Conservation (phyloP, 208 protist species). For the Leptomonas pyrrhocoris region DNA sequence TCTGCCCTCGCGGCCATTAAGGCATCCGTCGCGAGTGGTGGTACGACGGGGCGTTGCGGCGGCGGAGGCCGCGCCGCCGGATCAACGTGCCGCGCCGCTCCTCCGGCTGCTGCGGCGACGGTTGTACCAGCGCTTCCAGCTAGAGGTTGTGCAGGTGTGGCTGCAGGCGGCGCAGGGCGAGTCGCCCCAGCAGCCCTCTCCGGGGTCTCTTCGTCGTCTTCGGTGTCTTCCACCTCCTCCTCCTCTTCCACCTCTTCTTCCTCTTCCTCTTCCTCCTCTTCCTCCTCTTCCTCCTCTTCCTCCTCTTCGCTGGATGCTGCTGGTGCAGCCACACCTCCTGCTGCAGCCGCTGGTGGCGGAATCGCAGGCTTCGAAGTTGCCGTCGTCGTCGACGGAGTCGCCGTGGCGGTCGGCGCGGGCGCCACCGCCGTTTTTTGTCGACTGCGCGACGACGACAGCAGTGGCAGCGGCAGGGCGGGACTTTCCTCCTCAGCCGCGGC, state of each 20-base stretch:
- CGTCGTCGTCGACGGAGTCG: not conserved
- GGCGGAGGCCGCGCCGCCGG: not conserved
- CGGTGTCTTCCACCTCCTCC: slow-evolving; percentile 26
- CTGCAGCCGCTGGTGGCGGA: not conserved
- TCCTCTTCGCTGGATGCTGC: slow-evolving; percentile 1
- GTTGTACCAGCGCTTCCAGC: not conserved
- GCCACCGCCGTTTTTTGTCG: not conserved
- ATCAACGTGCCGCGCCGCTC: not conserved
- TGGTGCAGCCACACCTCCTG: not conserved
- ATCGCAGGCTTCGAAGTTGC: not conserved
- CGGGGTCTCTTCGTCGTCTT: slow-evolving; percentile 14
- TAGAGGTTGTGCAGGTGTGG: not conserved
- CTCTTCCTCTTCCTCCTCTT: slow-evolving; percentile 11
- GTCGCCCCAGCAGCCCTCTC: not conserved
- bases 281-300: slow-evolving; percentile 2
- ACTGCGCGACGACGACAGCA: slow-evolving; percentile 18
- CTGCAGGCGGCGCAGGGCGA: not conserved
- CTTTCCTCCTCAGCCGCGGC: not conserved
- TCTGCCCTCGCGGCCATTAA: not conserved
- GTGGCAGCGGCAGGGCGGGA: slow-evolving; percentile 14
- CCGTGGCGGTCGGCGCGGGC: not conserved
- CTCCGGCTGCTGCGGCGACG: not conserved
- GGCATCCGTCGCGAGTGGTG: slow-evolving; percentile 4
- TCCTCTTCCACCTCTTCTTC: slow-evolving; percentile 15
- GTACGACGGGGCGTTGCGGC: not conserved